Evolutionary conservation across 73 alveolate genomes (phyloP), one percentile per base, ranked within the genome.

Genomic region (Blepharisma stoltei): DNA sequence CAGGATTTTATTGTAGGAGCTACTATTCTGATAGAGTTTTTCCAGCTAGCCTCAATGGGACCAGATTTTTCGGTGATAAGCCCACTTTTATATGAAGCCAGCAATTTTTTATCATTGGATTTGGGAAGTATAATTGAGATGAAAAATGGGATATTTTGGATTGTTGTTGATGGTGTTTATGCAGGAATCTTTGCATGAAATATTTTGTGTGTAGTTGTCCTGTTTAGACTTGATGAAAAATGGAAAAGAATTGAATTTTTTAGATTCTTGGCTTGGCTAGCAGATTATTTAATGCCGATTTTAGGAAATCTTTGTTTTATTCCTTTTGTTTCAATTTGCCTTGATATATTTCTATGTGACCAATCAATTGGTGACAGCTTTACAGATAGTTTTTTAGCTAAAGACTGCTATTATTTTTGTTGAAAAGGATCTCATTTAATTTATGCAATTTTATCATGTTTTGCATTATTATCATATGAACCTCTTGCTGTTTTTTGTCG

Each of bases 361-460:
- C 14, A 60, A n/a, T 14, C 46, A 14, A 60, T 60, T 60, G 73
- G 73, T 60, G 73, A 60, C 14, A 60, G 23, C 23, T 20, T 60
- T 60, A 18, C 73, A 14, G 73, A 60, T 25, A 8, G n/a, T 60
- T 60, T 20, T 5, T 60, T 60, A 38, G 46, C 14, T 20, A 14
- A 14, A 14, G 73, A 60, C 46, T 60, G 73, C 5, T 20, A n/a
- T 9, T 14, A n/a, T 9, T 20, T 60, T n/a, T 60, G 73, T 25
- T 60, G 23, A 8, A 18, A 14, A 18, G 73, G 5, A 0, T 14
- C 37, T 60, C 73, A 60, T 25, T 14, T 14, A 25, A 14, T 38
- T 20, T 20, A 14, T 3, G 46, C 46, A 20, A 60, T 60, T 14
- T 60, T 60, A 25, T 14, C 73, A 18, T 20, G n/a, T 60, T 14